Evolutionary conservation across 1,284 basidiomycete genomes (phyloP).

Genomic region (Irpex rosettiformis): DNA sequence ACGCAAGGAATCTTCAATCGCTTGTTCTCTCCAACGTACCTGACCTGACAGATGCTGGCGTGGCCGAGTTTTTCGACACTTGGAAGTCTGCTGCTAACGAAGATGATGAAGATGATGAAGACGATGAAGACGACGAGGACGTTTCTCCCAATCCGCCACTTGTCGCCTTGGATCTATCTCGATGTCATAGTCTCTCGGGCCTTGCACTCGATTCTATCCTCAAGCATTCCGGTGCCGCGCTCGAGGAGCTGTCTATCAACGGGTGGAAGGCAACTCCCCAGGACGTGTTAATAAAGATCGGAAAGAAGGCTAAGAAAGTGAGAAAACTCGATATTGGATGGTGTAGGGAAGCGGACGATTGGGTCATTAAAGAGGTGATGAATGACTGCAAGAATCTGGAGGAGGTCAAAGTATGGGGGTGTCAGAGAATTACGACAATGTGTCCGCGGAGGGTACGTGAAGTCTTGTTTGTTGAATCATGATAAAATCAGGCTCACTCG

Average conservation of each 20-base stretch:
- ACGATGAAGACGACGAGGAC: too few relatives aligned
- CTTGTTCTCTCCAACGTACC: constrained; percentile 60
- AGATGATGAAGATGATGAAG: too few relatives aligned
- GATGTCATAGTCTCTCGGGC: constrained; percentile 57
- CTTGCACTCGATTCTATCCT: constrained; percentile 65
- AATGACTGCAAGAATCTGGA: constrained; percentile 48
- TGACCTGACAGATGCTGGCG: constrained; percentile 66
- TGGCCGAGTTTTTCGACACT: constrained; percentile 63
- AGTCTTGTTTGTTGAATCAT: too few relatives aligned
- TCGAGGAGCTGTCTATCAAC: constrained; percentile 75
- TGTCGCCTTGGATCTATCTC: constrained; percentile 52
- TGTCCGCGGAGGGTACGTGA: constrained; percentile 48
- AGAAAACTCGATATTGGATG: constrained; percentile 80
- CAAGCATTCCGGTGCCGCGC: constrained; percentile 59
- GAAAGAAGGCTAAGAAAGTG: constrained; percentile 45
- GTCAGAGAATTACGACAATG: constrained; percentile 57
- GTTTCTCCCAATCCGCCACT: constrained; percentile 46
- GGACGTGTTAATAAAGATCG: constrained; percentile 54
- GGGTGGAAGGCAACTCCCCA: constrained; percentile 67
- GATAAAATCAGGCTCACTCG: too few relatives aligned
- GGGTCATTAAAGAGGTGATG: constrained; percentile 70
- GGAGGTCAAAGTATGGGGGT: constrained; percentile 72
- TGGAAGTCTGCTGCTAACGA: constrained; percentile 26
- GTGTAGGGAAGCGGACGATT: constrained; percentile 85
- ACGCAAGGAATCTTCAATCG: constrained; percentile 49